phyloP scores from a whole-genome alignment of 1,284 basidiomycete species.

The Cryptococcus hybrid region DNA sequence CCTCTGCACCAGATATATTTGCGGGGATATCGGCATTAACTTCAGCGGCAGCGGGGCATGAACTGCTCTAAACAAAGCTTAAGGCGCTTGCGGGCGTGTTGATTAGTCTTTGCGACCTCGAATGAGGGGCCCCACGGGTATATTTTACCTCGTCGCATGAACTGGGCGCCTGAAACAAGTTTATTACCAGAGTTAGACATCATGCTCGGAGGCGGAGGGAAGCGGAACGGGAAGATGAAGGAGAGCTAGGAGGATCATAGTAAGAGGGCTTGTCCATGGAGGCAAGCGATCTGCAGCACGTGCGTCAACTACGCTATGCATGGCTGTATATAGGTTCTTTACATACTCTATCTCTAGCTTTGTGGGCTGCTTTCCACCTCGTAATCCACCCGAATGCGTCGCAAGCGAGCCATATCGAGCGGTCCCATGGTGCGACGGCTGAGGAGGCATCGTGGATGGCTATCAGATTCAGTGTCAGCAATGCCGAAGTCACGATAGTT shows the following conservation, averaged over 20 bases:
- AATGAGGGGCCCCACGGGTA: slow-evolving; percentile 47
- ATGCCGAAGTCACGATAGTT: not conserved
- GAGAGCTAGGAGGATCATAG: slow-evolving; percentile 38
- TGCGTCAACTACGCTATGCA: not conserved
- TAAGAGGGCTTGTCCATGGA: slow-evolving; percentile 35
- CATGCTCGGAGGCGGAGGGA: slow-evolving; percentile 17
- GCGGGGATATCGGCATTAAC: slow-evolving; percentile 28
- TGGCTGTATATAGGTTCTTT: not conserved
- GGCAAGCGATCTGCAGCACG: slow-evolving; percentile 23
- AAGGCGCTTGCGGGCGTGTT: slow-evolving; percentile 35
- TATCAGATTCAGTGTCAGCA: slow-evolving; percentile 1
- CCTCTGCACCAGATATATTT: slow-evolving; percentile 33
- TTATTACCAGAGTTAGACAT: slow-evolving; percentile 47
- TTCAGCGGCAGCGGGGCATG: slow-evolving; percentile 42
- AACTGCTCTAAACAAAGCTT: slow-evolving; percentile 37
- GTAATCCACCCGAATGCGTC: not conserved
- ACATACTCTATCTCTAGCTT: slow-evolving; percentile 37
- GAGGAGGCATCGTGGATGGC: slow-evolving; percentile 18
- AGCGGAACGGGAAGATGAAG: slow-evolving; percentile 22
- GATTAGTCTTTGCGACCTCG: slow-evolving; percentile 33
- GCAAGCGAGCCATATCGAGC: not conserved
- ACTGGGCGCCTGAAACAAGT: slow-evolving; percentile 37
- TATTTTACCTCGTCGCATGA: slow-evolving; percentile 47
- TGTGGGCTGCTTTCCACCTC: slow-evolving; percentile 14
- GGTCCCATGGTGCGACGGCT: slow-evolving; percentile 4